Percentiles rank a stretch among this genome's conserved stretches.
Conservation (phyloP, 2,329 filamentous ascomycete species). For the Aspergillus proliferans region DNA sequence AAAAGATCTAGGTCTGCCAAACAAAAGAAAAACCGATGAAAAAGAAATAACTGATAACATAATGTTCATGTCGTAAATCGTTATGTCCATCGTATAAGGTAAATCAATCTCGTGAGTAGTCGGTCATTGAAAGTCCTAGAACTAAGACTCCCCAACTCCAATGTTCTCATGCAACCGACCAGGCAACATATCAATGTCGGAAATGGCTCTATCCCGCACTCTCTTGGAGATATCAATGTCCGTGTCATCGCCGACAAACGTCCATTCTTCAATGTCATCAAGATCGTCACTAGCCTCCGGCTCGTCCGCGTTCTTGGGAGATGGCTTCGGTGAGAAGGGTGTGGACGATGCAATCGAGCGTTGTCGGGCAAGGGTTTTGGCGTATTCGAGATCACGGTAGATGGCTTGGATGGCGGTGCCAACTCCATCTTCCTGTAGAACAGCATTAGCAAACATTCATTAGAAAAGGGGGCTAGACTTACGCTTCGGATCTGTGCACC, state of each 20-base stretch:
- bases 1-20: not conserved
- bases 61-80: no score
- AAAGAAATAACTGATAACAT: not conserved
- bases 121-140: no score
- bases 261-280: conserved; percentile 79
- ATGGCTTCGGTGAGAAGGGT: conserved; percentile 27
- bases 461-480: conserved; percentile 29
- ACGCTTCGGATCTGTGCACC: conserved; percentile 85
- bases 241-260: conserved; percentile 66
- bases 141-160: not conserved
- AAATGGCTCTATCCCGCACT: conserved; percentile 25
- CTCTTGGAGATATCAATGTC: conserved; percentile 40
- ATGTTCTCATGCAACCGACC: conserved; percentile 7
- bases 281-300: conserved; percentile 44
- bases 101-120: no score
- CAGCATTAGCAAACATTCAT: conserved; percentile 17
- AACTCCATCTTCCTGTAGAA: conserved; percentile 74
- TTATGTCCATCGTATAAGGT: no score
- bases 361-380: conserved; percentile 72
- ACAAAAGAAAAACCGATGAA: not conserved
- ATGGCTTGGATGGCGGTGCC: conserved; percentile 82
- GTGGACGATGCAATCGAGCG: conserved; percentile 32
- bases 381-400: conserved; percentile 92
- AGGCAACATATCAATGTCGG: conserved; percentile 18
- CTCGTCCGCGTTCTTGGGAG: conserved; percentile 31